Base-by-base conservation (phyloP, 192 early-diverging fungal species). In the Powellomyces hirtus region DNA sequence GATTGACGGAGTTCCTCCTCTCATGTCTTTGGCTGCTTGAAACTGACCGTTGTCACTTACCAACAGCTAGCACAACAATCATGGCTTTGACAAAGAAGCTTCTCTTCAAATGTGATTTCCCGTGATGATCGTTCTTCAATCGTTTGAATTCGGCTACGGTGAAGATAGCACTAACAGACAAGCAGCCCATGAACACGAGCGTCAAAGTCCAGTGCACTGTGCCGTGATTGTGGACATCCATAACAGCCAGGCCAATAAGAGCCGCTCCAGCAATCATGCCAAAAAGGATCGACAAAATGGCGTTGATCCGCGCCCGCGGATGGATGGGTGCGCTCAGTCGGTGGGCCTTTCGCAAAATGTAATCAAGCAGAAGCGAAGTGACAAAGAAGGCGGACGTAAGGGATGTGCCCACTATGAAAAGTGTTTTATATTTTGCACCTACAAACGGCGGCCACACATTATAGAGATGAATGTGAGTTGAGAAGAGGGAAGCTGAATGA, bases 401-500 rank as follows among this genome's bases (percentile, higher is more conserved):
- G 38, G 20, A 24, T 16, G 70, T 34, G 38, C 70, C 70, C 27
- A 58, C 30, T 1, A 64, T 64, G 45, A 72, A 72, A 29, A 72
- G 38, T 8, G 52, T 27, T 62, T 64, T 64, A 55, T 72, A 65
- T 42, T 58, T 56, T 34, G 70, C 70, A 29, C 69, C 69, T 71
- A 31, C 16, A 16, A 34, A 29, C 10, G 10, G 7, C 16, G 22
- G n/a, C n/a, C n/a, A n/a, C n/a, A n/a, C n/a, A n/a, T n/a, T n/a
- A n/a, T n/a, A n/a, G n/a, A n/a, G n/a, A n/a, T n/a, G 40, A n/a
- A 42, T 42, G 40, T 10, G 40, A 42, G 40, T 10, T 10, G n/a
- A 42, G 40, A n/a, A n/a, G n/a, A n/a, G 40, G n/a, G n/a, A 42
- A 42, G 40, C 40, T 10, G n/a, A 42, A 42, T n/a, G 40, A 42